Conservation (phyloP, 2,329 filamentous ascomycete species). For the Clarireedia paspali region DNA sequence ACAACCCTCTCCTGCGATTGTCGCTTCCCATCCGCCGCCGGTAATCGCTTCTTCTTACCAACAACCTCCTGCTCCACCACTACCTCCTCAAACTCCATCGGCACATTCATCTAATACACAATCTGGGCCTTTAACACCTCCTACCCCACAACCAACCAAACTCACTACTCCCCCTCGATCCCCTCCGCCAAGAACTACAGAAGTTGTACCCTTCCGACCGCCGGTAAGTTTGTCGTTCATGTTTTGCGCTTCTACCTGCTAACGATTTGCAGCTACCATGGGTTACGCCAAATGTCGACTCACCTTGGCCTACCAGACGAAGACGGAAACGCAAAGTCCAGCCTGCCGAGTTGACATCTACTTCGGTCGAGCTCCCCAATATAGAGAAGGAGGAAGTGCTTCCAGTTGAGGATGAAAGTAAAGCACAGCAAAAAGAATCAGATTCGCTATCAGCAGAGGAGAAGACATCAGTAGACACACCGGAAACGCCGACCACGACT, state of each 20-base stretch:
- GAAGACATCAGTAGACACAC: conserved; percentile 35
- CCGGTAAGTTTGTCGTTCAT: conserved; percentile 38
- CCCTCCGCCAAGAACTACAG: conserved; percentile 16
- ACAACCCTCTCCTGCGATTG: conserved; percentile 44
- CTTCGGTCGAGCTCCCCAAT: conserved; percentile 21
- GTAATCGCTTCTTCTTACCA: conserved; percentile 35
- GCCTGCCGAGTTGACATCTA: conserved; percentile 15
- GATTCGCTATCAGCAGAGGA: not conserved
- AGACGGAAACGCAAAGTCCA: conserved; percentile 37
- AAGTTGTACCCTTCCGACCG: conserved; percentile 35
- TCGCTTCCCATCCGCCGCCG: conserved; percentile 51
- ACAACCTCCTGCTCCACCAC: conserved; percentile 34
- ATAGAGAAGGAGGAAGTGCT: not conserved
- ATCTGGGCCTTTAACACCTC: conserved; percentile 37
- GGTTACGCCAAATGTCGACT: conserved; percentile 41
- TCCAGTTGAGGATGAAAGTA: not conserved
- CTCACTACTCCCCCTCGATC: conserved; percentile 24
- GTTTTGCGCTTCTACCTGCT: conserved; percentile 17
- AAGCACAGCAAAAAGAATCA: not conserved
- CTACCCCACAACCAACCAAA: conserved; percentile 33
- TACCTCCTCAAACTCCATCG: conserved; percentile 35
- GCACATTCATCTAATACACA: conserved; percentile 24
- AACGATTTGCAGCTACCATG: conserved; percentile 45
- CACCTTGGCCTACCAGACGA: conserved; percentile 40
- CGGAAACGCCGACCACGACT: conserved; percentile 39